Conservation (phyloP, 805 yeast species). For the Yarrowia osloensis region DNA sequence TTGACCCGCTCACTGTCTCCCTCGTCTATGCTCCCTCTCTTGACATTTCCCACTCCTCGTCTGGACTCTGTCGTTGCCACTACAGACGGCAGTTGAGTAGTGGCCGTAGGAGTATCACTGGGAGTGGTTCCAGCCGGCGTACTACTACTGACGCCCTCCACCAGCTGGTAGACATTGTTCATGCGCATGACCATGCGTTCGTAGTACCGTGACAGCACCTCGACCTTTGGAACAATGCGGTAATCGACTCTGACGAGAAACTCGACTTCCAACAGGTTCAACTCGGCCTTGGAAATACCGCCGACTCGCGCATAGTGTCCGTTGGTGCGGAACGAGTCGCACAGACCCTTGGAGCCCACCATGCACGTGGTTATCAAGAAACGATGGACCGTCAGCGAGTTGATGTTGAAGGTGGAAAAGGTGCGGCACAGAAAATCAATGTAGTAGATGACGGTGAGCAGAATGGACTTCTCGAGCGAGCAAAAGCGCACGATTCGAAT, state of each 20-base stretch:
- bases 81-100: constrained; percentile 7
- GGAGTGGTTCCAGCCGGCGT: not conserved
- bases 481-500: constrained; percentile 80
- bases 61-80: constrained; percentile 9
- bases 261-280: constrained; percentile 86
- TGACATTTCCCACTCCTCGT: constrained; percentile 5
- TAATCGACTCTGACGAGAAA: constrained; percentile 79
- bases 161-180: constrained; percentile 35
- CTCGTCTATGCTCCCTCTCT: constrained; percentile 23
- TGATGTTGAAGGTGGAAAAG: constrained; percentile 77
- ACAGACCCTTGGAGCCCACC: constrained; percentile 84
- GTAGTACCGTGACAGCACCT: constrained; percentile 43
- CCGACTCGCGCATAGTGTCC: constrained; percentile 95
- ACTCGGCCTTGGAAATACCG: constrained; percentile 79
- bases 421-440: constrained; percentile 80
- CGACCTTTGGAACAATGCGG: constrained; percentile 60
- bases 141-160: constrained; percentile 4
- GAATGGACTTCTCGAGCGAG: constrained; percentile 77
- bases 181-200: constrained; percentile 41
- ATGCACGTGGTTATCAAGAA: constrained; percentile 88
- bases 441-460: constrained; percentile 82
- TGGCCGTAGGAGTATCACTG: constrained; percentile 1
- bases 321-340: constrained; percentile 93
- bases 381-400: constrained; percentile 91
- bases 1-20: constrained; percentile 17